Evolutionary conservation across 169 alveolate species (phyloP), one percentile per base, ranked within the genome.

Genomic region (Plasmodium gonderi): DNA sequence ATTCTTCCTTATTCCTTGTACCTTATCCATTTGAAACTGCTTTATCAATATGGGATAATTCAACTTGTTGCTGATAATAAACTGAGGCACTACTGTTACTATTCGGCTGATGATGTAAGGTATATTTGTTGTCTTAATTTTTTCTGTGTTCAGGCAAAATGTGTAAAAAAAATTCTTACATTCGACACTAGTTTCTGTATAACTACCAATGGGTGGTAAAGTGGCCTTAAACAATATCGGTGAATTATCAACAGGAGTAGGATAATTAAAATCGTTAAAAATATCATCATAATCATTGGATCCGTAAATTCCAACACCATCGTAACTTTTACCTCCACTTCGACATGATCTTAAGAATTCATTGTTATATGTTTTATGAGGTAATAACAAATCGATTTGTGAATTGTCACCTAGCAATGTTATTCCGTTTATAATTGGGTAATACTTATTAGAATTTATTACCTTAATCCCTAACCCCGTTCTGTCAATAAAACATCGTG

Each of bases 401-500:
- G 94, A 90, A 64, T 36, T 77, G 12, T 90, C 91, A 6, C 90
- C 93, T 87, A 96, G 91, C 80, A 95, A 94, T 0, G 96, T 83
- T 49, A 95, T 91, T 6, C 96, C 96, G 81, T 96, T 94, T 82
- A 96, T 89, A 26, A 91, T 94, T 4, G 97, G 97, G 69, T 90
- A 94, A 51, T 80, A 91, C n/a, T 87, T 94, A 44, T 92, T 91
- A 5, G 94, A 94, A 91, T 93, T 96, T 31, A 87, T 92, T 0
- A 97, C 97, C 54, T 92, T 85, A 11, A 96, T 81, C 23, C 97
- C 96, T 40, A 96, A 76, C 14, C 98, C 98, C 2, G 98, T 96
- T 87, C 97, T 94, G 82, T 96, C 98, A 47, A 96, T 94, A 91
- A 96, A 96, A 80, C 96, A 81, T 95, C 97, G 91, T 1, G 98